phyloP scores from a whole-genome alignment of 106 monocot species.

The Dendrobium officinale region DNA sequence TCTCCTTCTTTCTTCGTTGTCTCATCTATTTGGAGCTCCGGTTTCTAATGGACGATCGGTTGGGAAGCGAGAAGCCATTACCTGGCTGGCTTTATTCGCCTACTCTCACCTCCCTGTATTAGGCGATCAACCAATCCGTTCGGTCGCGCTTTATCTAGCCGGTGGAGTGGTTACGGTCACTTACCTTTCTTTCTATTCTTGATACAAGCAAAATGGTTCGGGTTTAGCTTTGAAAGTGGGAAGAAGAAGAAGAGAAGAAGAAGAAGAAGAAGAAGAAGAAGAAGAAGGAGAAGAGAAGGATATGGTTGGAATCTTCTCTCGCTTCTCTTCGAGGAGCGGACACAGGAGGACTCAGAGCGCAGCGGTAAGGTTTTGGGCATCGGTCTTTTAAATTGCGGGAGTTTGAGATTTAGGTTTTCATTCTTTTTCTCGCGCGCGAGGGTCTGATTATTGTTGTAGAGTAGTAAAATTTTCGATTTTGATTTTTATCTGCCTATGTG shows the following conservation, averaged over 20 bases:
- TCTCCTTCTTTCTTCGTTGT: no score
- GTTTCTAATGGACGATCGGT: not conserved
- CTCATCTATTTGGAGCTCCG: not conserved
- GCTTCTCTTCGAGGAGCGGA: constrained; percentile 10
- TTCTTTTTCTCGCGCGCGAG: not conserved
- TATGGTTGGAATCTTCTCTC: constrained; percentile 17
- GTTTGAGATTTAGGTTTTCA: not conserved
- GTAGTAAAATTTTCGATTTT: not conserved
- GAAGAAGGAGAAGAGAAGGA: not conserved
- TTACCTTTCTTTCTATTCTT: not conserved
- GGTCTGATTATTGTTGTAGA: not conserved
- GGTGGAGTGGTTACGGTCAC: not conserved
- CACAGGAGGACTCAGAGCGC: constrained; percentile 16
- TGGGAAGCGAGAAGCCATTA: not conserved
- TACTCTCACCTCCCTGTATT: not conserved
- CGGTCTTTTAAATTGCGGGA: not conserved
- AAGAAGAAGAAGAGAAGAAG: not conserved
- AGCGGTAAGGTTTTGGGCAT: constrained; percentile 11
- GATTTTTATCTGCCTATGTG: no score
- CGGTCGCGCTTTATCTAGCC: not conserved
- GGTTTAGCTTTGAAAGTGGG: not conserved
- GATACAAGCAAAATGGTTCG: not conserved
- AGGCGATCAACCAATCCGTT: not conserved
- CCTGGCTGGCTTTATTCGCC: not conserved
- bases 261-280: not conserved